phyloP scores from a whole-genome alignment of 192 early-diverging fungal species.

The Mortierella antarctica region DNA sequence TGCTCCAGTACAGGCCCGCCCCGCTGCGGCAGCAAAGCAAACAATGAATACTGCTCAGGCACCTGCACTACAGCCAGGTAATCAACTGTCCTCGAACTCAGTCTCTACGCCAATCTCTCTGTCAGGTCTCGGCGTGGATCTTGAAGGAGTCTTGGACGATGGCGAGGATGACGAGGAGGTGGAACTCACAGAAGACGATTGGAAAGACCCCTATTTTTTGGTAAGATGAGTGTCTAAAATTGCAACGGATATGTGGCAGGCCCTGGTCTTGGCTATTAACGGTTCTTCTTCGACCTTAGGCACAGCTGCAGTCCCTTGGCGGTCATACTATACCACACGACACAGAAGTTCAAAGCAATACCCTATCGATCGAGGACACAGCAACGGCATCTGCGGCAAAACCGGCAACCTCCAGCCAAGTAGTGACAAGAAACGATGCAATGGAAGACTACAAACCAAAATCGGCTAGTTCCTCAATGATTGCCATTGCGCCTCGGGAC shows the following conservation, averaged over 20 bases:
- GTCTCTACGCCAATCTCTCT: conserved; percentile 8
- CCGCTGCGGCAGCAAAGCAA: conserved; percentile 6
- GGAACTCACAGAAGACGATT: conserved; percentile 76
- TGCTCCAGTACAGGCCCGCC: conserved; percentile 4
- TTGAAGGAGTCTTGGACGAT: conserved; percentile 27
- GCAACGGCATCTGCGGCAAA: not conserved
- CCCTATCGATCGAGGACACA: not conserved
- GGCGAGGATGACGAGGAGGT: conserved; percentile 69
- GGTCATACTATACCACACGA: conserved; percentile 28
- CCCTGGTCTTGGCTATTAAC: not conserved
- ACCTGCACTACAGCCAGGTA: not conserved
- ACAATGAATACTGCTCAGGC: conserved; percentile 39
- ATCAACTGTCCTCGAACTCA: not conserved
- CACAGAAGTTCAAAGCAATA: not conserved
- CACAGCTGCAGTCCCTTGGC: conserved; percentile 48
- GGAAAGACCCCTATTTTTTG: conserved; percentile 82
- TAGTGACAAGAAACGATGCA: not conserved
- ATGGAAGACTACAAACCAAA: not conserved
- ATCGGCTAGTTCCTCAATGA: conserved; percentile 40
- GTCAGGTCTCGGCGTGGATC: conserved; percentile 34
- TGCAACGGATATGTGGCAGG: too few relatives aligned
- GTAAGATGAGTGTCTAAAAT: conserved; percentile 22
- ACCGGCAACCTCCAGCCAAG: not conserved
- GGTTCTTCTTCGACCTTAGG: not conserved
- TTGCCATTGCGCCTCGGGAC: conserved; percentile 42